Conservation (phyloP, 225 moss, liverwort and hornwort genomes). For the Pleurozium schreberi region DNA sequence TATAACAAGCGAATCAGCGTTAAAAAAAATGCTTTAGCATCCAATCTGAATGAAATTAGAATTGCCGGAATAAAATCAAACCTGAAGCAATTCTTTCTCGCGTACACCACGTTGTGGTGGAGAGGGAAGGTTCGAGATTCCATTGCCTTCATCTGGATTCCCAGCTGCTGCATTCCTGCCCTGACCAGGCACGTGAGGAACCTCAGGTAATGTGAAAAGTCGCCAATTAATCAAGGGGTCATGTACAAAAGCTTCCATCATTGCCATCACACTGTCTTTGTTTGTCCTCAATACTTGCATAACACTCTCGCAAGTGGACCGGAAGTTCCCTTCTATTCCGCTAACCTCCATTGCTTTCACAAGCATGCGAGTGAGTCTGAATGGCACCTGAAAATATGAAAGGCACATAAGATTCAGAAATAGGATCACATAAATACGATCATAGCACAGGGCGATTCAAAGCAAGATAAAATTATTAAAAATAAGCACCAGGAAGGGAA, state of each 20-base stretch:
- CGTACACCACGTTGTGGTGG: slow-evolving; percentile 78
- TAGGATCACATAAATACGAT: not conserved
- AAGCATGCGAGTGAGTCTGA: slow-evolving; percentile 96
- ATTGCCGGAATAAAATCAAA: not conserved
- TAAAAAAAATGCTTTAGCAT: not conserved
- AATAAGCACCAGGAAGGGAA: not conserved
- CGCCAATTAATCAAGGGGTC: slow-evolving; percentile 99
- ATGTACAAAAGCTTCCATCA: slow-evolving; percentile 99
- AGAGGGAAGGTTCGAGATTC: slow-evolving; percentile 51
- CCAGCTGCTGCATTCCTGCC: slow-evolving; percentile 38
- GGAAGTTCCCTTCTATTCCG: slow-evolving; percentile 97
- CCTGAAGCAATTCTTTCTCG: slow-evolving; percentile 84
- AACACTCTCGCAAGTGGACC: slow-evolving; percentile 89
- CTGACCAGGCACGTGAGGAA: slow-evolving; percentile 51
- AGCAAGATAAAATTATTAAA: not conserved
- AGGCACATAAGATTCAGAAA: not conserved
- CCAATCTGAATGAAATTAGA: not conserved
- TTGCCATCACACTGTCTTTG: slow-evolving; percentile 98
- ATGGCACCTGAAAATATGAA: slow-evolving; percentile 59
- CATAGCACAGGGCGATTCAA: not conserved
- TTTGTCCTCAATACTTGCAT: slow-evolving; percentile 98
- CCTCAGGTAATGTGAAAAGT: slow-evolving; percentile 73
- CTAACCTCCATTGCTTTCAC: slow-evolving; percentile 99
- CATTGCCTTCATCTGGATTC: slow-evolving; percentile 56
- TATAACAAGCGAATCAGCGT: not conserved